A percentile compares a stretch with the other conserved stretches of the same genome.
These are phyloP conservation scores for Tympanopsis confertula DNA, from an alignment of 2,329 filamentous ascomycete genomes.

Conservation along the genomic window DNA sequence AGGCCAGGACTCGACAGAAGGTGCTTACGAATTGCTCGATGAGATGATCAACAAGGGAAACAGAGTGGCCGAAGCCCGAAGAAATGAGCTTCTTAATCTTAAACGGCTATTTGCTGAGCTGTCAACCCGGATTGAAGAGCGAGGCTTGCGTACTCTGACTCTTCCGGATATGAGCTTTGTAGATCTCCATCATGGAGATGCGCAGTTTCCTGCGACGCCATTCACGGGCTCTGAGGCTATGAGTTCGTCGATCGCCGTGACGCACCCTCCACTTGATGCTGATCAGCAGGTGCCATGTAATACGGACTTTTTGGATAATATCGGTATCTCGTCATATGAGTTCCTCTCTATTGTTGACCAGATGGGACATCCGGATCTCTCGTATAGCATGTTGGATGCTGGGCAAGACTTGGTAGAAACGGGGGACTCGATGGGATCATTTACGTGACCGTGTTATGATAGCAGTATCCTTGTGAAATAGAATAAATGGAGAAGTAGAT, in stretches of 20 bases:
- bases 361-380: conserved; percentile 11
- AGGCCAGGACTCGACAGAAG: conserved; percentile 8
- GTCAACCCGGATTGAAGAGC: conserved; percentile 9
- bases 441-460: no score
- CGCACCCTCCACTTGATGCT: no score
- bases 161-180: conserved; percentile 4
- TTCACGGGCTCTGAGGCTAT: no score
- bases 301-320: conserved; percentile 19
- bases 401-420: no score
- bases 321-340: conserved; percentile 25
- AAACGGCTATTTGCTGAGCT: conserved; percentile 16
- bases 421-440: no score
- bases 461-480: no score
- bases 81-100: conserved; percentile 17
- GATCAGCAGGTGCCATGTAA: conserved; percentile 8
- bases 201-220: no score
- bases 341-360: conserved; percentile 23
- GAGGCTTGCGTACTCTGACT: conserved; percentile 12
- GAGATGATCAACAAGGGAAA: conserved; percentile 20
- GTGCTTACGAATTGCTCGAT: conserved; percentile 15
- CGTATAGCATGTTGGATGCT: conserved; percentile 6
- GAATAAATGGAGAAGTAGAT: no score
- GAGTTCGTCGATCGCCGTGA: no score
- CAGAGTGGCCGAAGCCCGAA: conserved; percentile 16
- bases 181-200: neutral